Conservation (phyloP, 2,329 filamentous ascomycete species). For the Magnaporthiopsis poae region DNA sequence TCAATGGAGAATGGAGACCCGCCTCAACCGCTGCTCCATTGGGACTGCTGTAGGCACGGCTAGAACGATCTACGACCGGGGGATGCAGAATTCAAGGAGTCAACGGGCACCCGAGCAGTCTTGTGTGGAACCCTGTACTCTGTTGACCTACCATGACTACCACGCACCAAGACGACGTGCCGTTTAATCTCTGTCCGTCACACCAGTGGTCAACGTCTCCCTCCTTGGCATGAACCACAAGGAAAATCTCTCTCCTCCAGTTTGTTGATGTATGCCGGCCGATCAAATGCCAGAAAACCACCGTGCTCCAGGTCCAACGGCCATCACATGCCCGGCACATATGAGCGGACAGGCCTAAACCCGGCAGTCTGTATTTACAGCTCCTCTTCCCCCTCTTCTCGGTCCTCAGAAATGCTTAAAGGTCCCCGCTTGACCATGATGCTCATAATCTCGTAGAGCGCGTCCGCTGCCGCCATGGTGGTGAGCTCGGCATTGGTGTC, state of each 20-base stretch:
- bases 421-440: slow-evolving; percentile 74
- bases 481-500: slow-evolving; percentile 64
- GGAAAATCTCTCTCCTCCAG: background rate
- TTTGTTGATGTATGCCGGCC: background rate
- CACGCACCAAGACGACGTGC: background rate
- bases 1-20: background rate
- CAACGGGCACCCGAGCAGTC: background rate
- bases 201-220: background rate
- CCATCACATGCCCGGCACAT: background rate
- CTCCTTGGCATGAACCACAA: background rate
- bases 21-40: background rate
- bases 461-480: slow-evolving; percentile 63
- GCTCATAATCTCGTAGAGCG: slow-evolving; percentile 68
- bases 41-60: background rate
- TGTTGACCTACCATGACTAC: background rate
- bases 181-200: background rate
- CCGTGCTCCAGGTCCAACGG: background rate
- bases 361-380: background rate
- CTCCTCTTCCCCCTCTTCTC: background rate
- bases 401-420: slow-evolving; percentile 34
- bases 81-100: background rate
- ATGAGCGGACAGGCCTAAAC: background rate
- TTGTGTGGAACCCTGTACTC: background rate
- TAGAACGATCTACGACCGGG: background rate
- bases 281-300: background rate